Percentiles rank a stretch among this genome's conserved stretches.
These are phyloP conservation scores for Xylaria sp. DNA, from an alignment of 2,329 filamentous ascomycete genomes.

Conservation along the genomic window DNA sequence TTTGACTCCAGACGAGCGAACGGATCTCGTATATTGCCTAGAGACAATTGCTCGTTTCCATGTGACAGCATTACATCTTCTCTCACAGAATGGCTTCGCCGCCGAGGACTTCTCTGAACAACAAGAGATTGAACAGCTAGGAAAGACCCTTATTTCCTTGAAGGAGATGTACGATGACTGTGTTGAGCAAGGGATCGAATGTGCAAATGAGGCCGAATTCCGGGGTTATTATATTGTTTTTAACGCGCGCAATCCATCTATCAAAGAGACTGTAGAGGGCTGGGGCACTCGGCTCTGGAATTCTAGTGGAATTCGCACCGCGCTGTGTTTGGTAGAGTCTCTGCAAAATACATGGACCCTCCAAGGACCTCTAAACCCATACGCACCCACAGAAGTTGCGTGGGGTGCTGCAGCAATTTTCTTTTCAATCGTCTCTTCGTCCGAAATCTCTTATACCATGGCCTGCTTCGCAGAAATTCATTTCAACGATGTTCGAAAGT, in stretches of 20 bases:
- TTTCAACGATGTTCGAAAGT: conserved; percentile 65
- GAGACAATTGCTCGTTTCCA: conserved; percentile 72
- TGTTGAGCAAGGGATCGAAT: conserved; percentile 60
- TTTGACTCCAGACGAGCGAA: conserved; percentile 61
- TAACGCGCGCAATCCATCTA: conserved; percentile 63
- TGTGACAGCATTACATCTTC: conserved; percentile 66
- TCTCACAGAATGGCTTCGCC: conserved; percentile 61
- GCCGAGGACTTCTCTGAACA: conserved; percentile 68
- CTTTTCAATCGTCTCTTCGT: conserved; percentile 64
- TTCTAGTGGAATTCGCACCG: conserved; percentile 65
- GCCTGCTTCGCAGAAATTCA: conserved; percentile 73
- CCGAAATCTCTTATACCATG: conserved; percentile 69
- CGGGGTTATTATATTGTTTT: conserved; percentile 69
- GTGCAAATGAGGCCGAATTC: conserved; percentile 69
- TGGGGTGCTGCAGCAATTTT: conserved; percentile 58
- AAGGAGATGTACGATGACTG: conserved; percentile 71
- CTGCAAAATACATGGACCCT: conserved; percentile 63
- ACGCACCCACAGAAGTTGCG: conserved; percentile 54
- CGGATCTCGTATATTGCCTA: conserved; percentile 65
- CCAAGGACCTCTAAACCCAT: conserved; percentile 62
- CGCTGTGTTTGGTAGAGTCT: conserved; percentile 63
- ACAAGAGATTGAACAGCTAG: conserved; percentile 71
- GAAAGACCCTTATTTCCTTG: conserved; percentile 68
- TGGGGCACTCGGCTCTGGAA: conserved; percentile 64
- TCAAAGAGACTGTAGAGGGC: conserved; percentile 59